These are phyloP conservation scores for Alternaria novae-zelandiae DNA, from an alignment of 2,329 filamentous ascomycete genomes.

Conservation along the genomic window DNA sequence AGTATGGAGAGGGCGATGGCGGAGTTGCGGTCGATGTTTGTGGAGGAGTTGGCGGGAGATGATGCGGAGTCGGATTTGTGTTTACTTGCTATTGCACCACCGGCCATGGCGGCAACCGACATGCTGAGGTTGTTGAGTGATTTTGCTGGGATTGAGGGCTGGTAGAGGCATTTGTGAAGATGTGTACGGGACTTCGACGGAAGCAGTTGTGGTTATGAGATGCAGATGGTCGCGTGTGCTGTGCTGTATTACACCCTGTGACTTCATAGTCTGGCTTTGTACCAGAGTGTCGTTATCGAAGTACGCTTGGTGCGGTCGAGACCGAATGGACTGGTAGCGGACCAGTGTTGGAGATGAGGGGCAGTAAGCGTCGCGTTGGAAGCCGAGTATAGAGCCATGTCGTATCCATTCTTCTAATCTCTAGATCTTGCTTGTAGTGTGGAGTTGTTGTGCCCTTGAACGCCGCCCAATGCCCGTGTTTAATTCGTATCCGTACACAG, in stretches of 20 bases:
- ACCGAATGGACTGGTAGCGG: neutral
- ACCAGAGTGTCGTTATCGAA: neutral
- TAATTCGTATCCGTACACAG: constrained; percentile 9
- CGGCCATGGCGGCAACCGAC: neutral
- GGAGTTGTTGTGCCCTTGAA: neutral
- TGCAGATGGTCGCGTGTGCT: neutral
- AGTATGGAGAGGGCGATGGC: constrained; percentile 18
- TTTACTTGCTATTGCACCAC: neutral
- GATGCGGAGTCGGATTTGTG: neutral
- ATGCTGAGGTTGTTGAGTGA: neutral
- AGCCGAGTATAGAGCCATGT: neutral
- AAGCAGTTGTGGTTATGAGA: neutral
- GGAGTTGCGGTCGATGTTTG: constrained; percentile 13
- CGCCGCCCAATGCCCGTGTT: constrained; percentile 18
- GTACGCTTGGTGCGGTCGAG: neutral
- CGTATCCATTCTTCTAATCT: neutral
- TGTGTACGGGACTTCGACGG: neutral
- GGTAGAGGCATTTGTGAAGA: neutral
- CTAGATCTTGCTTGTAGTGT: neutral
- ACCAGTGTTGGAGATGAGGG: constrained; percentile 8
- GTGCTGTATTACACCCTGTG: neutral
- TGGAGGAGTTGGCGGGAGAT: neutral
- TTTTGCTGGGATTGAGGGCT: neutral
- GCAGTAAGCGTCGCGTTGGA: neutral
- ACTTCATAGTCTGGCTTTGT: neutral